Evolutionary conservation across 129 eudicot genomes (phyloP).

Genomic region (Escallonia rubra): DNA sequence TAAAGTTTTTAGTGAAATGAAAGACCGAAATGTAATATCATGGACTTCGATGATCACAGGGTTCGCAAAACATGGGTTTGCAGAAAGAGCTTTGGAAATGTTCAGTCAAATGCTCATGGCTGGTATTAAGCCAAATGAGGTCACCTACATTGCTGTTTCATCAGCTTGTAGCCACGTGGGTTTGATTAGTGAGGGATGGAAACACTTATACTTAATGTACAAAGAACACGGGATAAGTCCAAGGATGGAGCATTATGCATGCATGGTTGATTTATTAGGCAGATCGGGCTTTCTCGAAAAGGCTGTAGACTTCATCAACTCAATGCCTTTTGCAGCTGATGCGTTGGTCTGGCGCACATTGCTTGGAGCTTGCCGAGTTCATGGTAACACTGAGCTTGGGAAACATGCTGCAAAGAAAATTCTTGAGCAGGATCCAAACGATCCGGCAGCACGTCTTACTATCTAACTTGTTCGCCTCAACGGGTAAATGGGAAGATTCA

Average conservation of each 20-base stretch:
- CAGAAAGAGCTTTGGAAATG: conserved; percentile 9
- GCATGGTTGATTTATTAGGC: conserved; percentile 18
- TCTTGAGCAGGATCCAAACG: conserved; percentile 8
- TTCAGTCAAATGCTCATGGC: conserved; percentile 8
- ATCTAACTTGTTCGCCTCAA: conserved; percentile 15
- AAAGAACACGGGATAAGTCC: conserved; percentile 8
- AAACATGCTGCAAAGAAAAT: conserved; percentile 10
- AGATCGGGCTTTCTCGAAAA: conserved; percentile 6
- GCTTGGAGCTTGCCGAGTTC: conserved; percentile 17
- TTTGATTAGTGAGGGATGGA: conserved; percentile 15
- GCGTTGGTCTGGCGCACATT: conserved; percentile 13
- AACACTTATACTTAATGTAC: conserved; percentile 8
- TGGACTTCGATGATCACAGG: conserved; percentile 21
- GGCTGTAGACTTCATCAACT: conserved; percentile 8
- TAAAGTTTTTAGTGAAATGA: conserved; percentile 2
- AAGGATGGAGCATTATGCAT: conserved; percentile 18
- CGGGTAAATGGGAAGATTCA: conserved; percentile 13
- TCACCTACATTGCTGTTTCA: conserved; percentile 17
- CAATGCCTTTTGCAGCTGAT: conserved; percentile 9
- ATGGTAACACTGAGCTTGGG: conserved; percentile 13
- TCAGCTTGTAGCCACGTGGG: conserved; percentile 26
- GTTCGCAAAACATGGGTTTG: conserved; percentile 16
- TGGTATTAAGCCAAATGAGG: conserved; percentile 15
- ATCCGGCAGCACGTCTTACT: conserved; percentile 5
- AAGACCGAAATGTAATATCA: conserved; percentile 9